Base-by-base conservation (phyloP, 1,284 basidiomycete genomes). In the Ganoderma meredithae region DNA sequence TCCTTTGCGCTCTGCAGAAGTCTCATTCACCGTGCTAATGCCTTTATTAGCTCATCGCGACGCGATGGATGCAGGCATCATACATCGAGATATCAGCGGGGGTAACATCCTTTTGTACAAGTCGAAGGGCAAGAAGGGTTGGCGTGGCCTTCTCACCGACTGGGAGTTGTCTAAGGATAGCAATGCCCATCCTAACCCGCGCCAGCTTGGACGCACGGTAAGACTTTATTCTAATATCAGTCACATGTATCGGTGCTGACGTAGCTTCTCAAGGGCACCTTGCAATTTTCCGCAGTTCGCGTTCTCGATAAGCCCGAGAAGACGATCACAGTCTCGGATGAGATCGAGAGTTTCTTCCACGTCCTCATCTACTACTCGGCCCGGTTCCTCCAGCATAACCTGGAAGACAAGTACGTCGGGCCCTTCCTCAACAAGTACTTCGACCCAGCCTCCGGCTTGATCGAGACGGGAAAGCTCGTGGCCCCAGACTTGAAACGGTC, bases 301-400 rank as follows among this genome's bases (percentile, higher is more conserved):
- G 64, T 59, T 1, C 59, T 65, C 7, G 64, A 67, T 19, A 31
- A 67, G 4, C 36, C 10, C 0, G 7, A 4, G 10, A 56, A 62
- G 17, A 19, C n/a, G 4, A 60, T 68, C 36, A n/a, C 31, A 15
- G 17, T 63, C 12, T 41, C 55, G 27, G 69, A 70, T 27, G 69
- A 70, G 27, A 64, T 70, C 27, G 70, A 71, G 49, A 64, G 68
- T 0, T 27, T 71, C 53, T 53, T 71, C 40, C 70, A 67, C n/a
- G 68, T 65, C 7, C 33, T 71, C 8, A 43, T 71, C 36, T 69
- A 62, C 27, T 55, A 49, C 25, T 61, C 68, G 1, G 52, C 68
- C 1, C 65, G 68, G 0, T 61, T 55, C 39, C 63, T 71, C 3
- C 56, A 39, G 7, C 56, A 64, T 63, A 71, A 67, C 15, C 31